These are phyloP conservation scores for Sphaerostilbella broomeana DNA, from an alignment of 2,329 filamentous ascomycete species.

Conservation along the genomic window DNA sequence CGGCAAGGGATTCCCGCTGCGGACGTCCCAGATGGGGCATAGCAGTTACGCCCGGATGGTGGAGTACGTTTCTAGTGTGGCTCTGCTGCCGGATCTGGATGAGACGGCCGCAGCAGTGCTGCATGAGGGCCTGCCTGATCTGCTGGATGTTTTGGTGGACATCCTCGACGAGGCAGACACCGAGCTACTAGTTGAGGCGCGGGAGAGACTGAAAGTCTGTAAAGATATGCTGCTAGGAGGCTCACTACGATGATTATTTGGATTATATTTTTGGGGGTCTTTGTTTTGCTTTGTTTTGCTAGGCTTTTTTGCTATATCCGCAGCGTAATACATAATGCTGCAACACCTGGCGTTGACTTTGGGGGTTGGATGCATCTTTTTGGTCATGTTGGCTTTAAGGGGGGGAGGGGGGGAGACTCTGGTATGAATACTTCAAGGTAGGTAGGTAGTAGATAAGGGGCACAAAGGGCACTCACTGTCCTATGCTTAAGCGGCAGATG, in stretches of 20 bases:
- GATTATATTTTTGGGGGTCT: background rate
- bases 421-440: too few relatives aligned
- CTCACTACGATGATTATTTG: background rate
- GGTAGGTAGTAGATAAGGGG: too few relatives aligned
- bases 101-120: conserved; percentile 61
- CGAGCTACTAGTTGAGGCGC: conserved; percentile 75
- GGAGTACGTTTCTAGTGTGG: conserved; percentile 53
- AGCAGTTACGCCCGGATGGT: conserved; percentile 31
- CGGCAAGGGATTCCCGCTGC: conserved; percentile 41
- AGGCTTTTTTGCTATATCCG: too few relatives aligned
- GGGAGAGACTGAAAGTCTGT: conserved; percentile 62
- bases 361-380: too few relatives aligned
- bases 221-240: conserved; percentile 21
- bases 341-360: too few relatives aligned
- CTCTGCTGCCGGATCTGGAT: conserved; percentile 62
- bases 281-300: conserved; percentile 22
- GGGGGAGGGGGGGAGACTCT: too few relatives aligned
- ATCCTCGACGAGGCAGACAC: conserved; percentile 40
- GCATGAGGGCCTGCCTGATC: conserved; percentile 45
- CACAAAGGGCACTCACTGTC: too few relatives aligned
- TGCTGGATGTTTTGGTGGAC: conserved; percentile 37
- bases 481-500: too few relatives aligned
- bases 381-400: too few relatives aligned
- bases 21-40: conserved; percentile 36
- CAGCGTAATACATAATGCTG: too few relatives aligned